Conservation (phyloP, 345 rosid species). For the Linum trigynum region DNA sequence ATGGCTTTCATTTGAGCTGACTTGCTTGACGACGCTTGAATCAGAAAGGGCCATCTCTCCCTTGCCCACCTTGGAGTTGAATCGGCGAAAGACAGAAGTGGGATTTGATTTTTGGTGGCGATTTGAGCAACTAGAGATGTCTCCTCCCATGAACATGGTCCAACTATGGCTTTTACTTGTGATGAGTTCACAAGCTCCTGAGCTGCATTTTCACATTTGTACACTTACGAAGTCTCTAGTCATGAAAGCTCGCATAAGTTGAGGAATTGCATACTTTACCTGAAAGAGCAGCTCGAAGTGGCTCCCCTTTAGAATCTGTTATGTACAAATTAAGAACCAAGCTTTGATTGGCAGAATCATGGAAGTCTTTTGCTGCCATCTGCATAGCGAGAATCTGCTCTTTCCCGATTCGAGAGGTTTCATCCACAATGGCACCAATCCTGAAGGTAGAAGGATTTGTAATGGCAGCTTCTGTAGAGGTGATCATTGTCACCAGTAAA, state of each 20-base stretch:
- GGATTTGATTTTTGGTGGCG: conserved; percentile 10
- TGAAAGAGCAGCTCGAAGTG: conserved; percentile 12
- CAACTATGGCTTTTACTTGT: conserved; percentile 19
- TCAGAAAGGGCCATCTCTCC: conserved; percentile 18
- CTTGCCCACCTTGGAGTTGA: conserved; percentile 17
- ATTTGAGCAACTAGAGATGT: conserved; percentile 13
- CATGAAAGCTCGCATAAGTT: not conserved
- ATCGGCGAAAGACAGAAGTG: conserved; percentile 18
- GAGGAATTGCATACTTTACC: not conserved
- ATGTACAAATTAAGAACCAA: not conserved
- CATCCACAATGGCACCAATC: conserved; percentile 16
- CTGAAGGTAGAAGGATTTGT: not conserved
- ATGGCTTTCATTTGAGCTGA: conserved; percentile 19
- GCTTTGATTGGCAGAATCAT: not conserved
- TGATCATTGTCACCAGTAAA: not conserved
- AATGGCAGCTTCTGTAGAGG: not conserved
- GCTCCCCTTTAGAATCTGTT: not conserved
- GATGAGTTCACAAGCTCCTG: conserved; percentile 9
- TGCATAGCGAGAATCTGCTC: conserved; percentile 12
- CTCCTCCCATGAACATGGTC: conserved; percentile 27
- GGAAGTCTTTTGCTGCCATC: conserved; percentile 15
- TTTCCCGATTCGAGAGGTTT: conserved; percentile 11
- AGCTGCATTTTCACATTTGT: not conserved
- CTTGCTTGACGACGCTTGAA: conserved; percentile 16
- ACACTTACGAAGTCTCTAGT: not conserved